A percentile compares a stretch with the other conserved stretches of the same genome.
These are phyloP conservation scores for Anastatica hierochuntica DNA, from an alignment of 345 rosid genomes.

Conservation along the genomic window DNA sequence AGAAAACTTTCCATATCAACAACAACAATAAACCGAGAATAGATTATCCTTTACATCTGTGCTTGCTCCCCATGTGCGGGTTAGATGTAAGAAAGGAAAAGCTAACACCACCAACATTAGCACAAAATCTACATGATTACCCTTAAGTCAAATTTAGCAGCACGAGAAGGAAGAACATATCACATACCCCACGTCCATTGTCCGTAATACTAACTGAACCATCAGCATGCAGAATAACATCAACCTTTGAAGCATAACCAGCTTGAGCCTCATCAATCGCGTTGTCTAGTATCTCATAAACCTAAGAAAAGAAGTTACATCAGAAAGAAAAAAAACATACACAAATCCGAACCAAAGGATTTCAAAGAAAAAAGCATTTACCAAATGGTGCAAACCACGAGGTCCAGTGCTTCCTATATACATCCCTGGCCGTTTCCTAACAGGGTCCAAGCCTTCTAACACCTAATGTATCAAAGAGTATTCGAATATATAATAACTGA, in stretches of 20 bases:
- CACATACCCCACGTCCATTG: constrained; percentile 96
- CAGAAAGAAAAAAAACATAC: background rate
- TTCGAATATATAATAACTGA: background rate
- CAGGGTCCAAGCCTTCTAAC: constrained; percentile 94
- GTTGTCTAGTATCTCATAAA: constrained; percentile 93
- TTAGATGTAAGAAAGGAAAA: background rate
- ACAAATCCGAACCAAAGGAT: background rate
- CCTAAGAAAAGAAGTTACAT: constrained; percentile 36
- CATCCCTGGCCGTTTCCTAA: constrained; percentile 98
- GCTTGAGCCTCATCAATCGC: constrained; percentile 99
- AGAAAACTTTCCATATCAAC: constrained; percentile 13
- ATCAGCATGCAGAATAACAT: constrained; percentile 57
- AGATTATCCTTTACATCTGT: background rate
- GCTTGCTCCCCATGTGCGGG: background rate
- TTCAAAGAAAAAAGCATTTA: constrained; percentile 14
- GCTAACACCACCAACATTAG: too few relatives aligned
- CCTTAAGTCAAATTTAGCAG: too few relatives aligned
- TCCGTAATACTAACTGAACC: constrained; percentile 83
- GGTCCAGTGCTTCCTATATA: constrained; percentile 96
- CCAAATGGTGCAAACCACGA: constrained; percentile 99
- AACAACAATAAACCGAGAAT: background rate
- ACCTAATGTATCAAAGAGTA: constrained; percentile 40
- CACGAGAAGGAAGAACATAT: constrained; percentile 1
- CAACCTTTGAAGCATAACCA: constrained; percentile 72
- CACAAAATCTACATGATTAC: background rate